Percentiles rank a stretch among this genome's conserved stretches.
Evolutionary conservation across 2,329 filamentous ascomycete genomes (phyloP).

Genomic region (Neofusicoccum parvum): DNA sequence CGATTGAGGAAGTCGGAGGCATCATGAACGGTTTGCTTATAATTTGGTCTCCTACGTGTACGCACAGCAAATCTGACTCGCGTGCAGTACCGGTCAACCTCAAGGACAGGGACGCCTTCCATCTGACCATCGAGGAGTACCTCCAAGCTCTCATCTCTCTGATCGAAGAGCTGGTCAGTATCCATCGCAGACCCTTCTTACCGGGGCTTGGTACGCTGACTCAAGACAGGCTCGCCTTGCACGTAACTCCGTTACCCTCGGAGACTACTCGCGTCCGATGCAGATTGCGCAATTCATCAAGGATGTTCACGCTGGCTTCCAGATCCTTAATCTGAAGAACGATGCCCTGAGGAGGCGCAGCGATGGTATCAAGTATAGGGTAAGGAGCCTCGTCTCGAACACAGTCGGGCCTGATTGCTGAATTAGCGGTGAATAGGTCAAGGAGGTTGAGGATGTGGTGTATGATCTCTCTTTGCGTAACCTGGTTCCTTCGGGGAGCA

Average conservation of each 20-base stretch:
- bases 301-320: constrained; percentile 92
- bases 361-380: constrained; percentile 91
- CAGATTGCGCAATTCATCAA: constrained; percentile 92
- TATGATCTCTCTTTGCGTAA: constrained; percentile 92
- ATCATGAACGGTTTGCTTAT: constrained; percentile 68
- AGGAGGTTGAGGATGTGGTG: constrained; percentile 97
- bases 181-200: constrained; percentile 23
- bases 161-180: constrained; percentile 75
- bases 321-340: constrained; percentile 96
- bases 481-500: constrained; percentile 60
- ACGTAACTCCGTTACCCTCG: constrained; percentile 90
- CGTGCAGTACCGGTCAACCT: constrained; percentile 82
- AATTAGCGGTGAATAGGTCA: constrained; percentile 59
- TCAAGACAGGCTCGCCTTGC: constrained; percentile 70
- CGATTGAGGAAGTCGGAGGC: constrained; percentile 82
- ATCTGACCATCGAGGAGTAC: constrained; percentile 96
- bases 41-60: neutral
- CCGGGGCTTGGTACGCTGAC: neutral
- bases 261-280: constrained; percentile 82
- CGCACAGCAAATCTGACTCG: constrained; percentile 1
- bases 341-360: constrained; percentile 84
- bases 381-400: constrained; percentile 33
- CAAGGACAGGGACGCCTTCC: constrained; percentile 87
- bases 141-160: constrained; percentile 83
- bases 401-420: neutral